Evolutionary conservation across 2,329 filamentous ascomycete species (phyloP), one percentile per base, ranked within the genome.

Genomic region (Trichoderma sp.): DNA sequence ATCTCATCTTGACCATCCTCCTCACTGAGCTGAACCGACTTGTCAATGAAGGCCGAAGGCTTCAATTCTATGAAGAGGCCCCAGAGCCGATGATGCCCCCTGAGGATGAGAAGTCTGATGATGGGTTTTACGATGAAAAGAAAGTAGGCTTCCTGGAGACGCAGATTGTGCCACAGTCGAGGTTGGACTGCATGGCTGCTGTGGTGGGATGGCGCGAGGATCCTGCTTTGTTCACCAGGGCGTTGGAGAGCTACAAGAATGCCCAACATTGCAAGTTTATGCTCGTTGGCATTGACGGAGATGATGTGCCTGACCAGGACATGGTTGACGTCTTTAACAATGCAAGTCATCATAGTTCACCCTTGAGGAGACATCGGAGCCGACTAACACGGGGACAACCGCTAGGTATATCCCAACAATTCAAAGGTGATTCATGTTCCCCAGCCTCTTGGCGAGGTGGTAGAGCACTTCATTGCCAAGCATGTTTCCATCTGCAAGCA

Each of bases 161-260:
- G 35, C 61, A 69, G 42, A 19, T 63, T 15, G 54, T 60, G 17
- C 58, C 70, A 6, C 64, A 59, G 22, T 27, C 70, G 7, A 61
- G 61, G 13, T 7, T 74, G 12, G 72, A 74, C 27, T 68, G 56
- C 22, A 70, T 74, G 52, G 72, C 72, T n/a, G 71, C 72, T 2
- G 70, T 74, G 17, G 73, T 74, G 25, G 73, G 73, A 8, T 74
- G 72, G 71, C 69, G 73, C 12, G 73, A 74, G 19, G 72, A 74
- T 29, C 73, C 72, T 2, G 64, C 54, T 1, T 54, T 74, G n/a
- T 74, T 73, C 42, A 71, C 67, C 0, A 57, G 69, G 4, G 73
- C 73, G 5, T 32, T 74, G 29, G 69, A 74, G 65, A 74, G 73
- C 34, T 74, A 74, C 68, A 69, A 69, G 35, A 48, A 29, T 8